phyloP scores from a whole-genome alignment of 1,139 yeast species.

The Kodamaea sp. region DNA sequence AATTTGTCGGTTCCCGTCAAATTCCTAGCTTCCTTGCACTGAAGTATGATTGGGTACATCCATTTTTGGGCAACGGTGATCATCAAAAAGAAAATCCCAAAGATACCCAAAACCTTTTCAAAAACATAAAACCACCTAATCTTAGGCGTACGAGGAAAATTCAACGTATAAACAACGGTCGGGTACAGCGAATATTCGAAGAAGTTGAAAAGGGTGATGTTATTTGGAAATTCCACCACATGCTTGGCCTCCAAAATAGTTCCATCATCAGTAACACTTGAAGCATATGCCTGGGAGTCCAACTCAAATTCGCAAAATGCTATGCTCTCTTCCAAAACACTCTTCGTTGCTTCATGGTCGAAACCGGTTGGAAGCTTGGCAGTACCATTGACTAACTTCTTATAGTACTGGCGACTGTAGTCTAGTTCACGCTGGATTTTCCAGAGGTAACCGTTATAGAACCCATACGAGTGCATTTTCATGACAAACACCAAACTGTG shows the following conservation, averaged over 20 bases:
- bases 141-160: constrained; percentile 71
- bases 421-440: constrained; percentile 55
- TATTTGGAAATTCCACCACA: constrained; percentile 59
- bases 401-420: constrained; percentile 40
- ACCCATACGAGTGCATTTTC: constrained; percentile 92
- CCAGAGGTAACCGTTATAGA: constrained; percentile 89
- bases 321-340: constrained; percentile 46
- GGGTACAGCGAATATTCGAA: constrained; percentile 87
- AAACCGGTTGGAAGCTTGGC: constrained; percentile 16
- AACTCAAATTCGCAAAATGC: constrained; percentile 67
- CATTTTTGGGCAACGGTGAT: constrained; percentile 75
- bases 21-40: constrained; percentile 53
- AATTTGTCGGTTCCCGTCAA: constrained; percentile 47
- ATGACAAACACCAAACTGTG: constrained; percentile 85
- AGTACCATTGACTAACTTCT: constrained; percentile 19
- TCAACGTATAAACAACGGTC: constrained; percentile 78
- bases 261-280: constrained; percentile 17
- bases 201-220: constrained; percentile 65
- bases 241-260: constrained; percentile 16
- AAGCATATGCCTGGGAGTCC: constrained; percentile 43
- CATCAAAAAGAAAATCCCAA: constrained; percentile 86
- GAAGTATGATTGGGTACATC: constrained; percentile 73
- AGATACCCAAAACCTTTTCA: constrained; percentile 74
- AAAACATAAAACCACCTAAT: constrained; percentile 72
- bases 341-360: constrained; percentile 26